A percentile compares a stretch with the other conserved stretches of the same genome.
Conservation (phyloP, 2,329 filamentous ascomycete species). For the Colletotrichum kahawae region DNA sequence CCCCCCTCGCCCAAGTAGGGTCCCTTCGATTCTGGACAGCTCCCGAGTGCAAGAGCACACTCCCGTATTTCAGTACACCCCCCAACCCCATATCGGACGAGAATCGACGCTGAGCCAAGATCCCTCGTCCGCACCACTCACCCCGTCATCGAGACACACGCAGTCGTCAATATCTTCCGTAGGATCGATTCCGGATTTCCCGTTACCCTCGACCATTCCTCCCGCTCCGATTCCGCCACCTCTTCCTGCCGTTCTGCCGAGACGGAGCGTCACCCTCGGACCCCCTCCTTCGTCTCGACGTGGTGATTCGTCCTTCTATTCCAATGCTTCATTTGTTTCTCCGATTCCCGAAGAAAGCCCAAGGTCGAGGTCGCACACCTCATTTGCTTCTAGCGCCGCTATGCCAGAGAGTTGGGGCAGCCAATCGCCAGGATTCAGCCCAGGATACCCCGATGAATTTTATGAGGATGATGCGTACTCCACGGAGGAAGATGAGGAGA, state of each 20-base stretch:
- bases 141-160: conserved; percentile 55
- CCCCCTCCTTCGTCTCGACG: conserved; percentile 66
- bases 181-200: conserved; percentile 65
- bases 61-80: conserved; percentile 55
- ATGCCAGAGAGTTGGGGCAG: conserved; percentile 73
- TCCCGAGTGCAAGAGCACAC: conserved; percentile 61
- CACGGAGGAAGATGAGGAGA: conserved; percentile 43
- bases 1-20: conserved; percentile 63
- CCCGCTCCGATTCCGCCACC: conserved; percentile 15
- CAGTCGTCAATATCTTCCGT: conserved; percentile 58
- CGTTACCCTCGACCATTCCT: conserved; percentile 43
- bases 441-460: conserved; percentile 52
- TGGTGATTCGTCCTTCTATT: conserved; percentile 69
- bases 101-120: conserved; percentile 41
- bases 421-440: conserved; percentile 48
- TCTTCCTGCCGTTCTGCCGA: conserved; percentile 33
- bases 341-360: conserved; percentile 77
- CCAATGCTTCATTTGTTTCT: conserved; percentile 70
- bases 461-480: conserved; percentile 51
- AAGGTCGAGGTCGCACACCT: conserved; percentile 61
- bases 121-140: conserved; percentile 47
- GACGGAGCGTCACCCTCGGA: conserved; percentile 60
- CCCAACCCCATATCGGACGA: conserved; percentile 34
- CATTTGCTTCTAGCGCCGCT: conserved; percentile 74
- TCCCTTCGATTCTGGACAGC: conserved; percentile 63